Evolutionary conservation across 306 rosid genomes (phyloP), one percentile per base, ranked within the genome.

Genomic region (Gastrolobium bilobum): DNA sequence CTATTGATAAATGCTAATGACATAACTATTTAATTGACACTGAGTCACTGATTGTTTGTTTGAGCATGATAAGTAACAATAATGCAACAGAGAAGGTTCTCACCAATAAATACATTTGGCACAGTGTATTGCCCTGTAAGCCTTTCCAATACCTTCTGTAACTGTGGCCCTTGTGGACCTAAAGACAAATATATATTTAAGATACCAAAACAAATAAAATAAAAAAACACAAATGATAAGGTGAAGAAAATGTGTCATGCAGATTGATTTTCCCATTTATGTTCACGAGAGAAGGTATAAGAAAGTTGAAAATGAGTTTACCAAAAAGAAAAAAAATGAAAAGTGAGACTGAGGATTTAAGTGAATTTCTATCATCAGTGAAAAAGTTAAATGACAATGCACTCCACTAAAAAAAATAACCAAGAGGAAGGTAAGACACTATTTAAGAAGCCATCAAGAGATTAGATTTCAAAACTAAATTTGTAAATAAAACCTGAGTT

Each of bases 101-200:
- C 34, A 95, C 99, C 99, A 43, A 95, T 86, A 62, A 95, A 95
- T 42, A 95, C 98, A 86, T 95, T 95, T n/a, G 99, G 99, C 30
- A 95, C 99, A 11, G 99, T 95, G 78, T 85, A 79, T 69, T 95
- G 99, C 20, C 98, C 99, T 5, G 99, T 95, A 69, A 95, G 84
- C 88, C 96, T 86, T 86, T 93, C 97, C 82, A 95, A 85, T 31
- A 81, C 78, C 86, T 93, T 93, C 73, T 95, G 99, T 83, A 95
- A 56, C 77, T 95, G 98, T 20, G 98, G 98, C 77, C 99, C 99
- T 86, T 95, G 99, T 75, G 94, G 87, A 85, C 97, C 99, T 95
- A 86, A 68, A 81, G 64, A 59, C 51, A 81, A 61, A 67, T 43
- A 75, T 2, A 62, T 47, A 79, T 14, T 50, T 51, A 63, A 70